phyloP scores from a whole-genome alignment of 805 yeast genomes.

The Spathaspora sp. region DNA sequence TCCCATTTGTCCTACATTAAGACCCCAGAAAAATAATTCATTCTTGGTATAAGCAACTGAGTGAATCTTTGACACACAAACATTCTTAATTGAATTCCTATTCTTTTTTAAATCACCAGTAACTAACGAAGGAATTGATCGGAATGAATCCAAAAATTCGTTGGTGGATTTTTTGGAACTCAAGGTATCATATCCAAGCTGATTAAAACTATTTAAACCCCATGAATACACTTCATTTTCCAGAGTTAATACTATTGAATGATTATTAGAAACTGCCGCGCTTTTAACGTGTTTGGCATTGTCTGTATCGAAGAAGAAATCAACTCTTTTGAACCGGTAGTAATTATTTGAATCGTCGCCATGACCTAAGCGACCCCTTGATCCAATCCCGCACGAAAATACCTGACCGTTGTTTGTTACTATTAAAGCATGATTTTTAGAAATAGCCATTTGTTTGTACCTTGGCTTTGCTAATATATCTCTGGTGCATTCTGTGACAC shows the following conservation, averaged over 20 bases:
- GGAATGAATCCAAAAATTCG: conserved; percentile 25
- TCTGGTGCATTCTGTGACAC: conserved; percentile 7
- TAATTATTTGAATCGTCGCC: conserved; percentile 36
- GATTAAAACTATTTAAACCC: conserved; percentile 73
- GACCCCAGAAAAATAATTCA: conserved; percentile 67
- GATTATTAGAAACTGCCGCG: conserved; percentile 61
- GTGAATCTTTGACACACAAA: conserved; percentile 66
- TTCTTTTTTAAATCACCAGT: conserved; percentile 41
- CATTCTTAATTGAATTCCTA: conserved; percentile 26
- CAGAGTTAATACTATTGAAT: conserved; percentile 54
- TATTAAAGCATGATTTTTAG: conserved; percentile 64
- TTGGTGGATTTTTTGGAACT: conserved; percentile 13
- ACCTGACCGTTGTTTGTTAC: conserved; percentile 55
- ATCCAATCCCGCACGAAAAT: conserved; percentile 62
- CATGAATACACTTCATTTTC: conserved; percentile 62
- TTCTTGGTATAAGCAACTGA: conserved; percentile 54
- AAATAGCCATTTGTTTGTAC: conserved; percentile 45
- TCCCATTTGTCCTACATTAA: conserved; percentile 82
- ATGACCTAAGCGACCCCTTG: conserved; percentile 71
- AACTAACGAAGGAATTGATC: conserved; percentile 37
- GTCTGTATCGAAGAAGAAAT: conserved; percentile 25
- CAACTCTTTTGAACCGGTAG: conserved; percentile 43
- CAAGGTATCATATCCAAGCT: conserved; percentile 47
- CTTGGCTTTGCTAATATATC: conserved; percentile 33
- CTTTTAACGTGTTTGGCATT: conserved; percentile 19